Evolutionary conservation across 495 filamentous ascomycete species (phyloP).

Genomic region (Pyrenula aspistea): DNA sequence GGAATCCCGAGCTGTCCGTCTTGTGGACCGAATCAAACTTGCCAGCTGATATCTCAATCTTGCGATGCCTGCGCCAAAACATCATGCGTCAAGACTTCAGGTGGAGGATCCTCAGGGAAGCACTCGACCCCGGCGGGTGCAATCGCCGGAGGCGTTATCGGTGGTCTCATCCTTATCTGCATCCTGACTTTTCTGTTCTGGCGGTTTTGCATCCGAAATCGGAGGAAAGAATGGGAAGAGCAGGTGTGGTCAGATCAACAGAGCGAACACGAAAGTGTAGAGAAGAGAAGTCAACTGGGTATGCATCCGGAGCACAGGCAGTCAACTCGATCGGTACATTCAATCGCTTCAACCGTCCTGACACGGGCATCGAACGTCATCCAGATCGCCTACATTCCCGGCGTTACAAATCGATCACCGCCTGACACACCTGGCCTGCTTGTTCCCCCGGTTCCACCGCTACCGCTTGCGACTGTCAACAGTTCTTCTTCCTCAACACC

Average conservation of each 20-base stretch:
- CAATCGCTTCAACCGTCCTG: conserved; percentile 88
- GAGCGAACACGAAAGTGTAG: conserved; percentile 6
- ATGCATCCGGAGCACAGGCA: conserved; percentile 41
- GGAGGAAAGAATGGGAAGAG: conserved; percentile 46
- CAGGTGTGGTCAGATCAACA: conserved; percentile 35
- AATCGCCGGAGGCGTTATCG: conserved; percentile 76
- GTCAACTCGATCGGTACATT: conserved; percentile 78
- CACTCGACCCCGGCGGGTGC: conserved; percentile 40
- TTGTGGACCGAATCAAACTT: conserved; percentile 36
- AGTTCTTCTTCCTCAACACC: neutral
- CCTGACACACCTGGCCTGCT: conserved; percentile 72
- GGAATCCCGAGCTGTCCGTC: conserved; percentile 34
- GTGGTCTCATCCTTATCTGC: conserved; percentile 56
- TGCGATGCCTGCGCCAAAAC: conserved; percentile 49
- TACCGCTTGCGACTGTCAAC: conserved; percentile 50
- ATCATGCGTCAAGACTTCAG: conserved; percentile 40
- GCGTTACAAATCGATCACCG: conserved; percentile 85
- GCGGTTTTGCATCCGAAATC: conserved; percentile 75
- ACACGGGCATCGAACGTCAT: conserved; percentile 97
- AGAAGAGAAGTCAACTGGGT: conserved; percentile 42
- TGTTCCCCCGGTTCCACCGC: conserved; percentile 83
- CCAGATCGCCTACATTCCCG: conserved; percentile 97
- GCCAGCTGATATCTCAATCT: conserved; percentile 39
- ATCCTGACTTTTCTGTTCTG: conserved; percentile 69
- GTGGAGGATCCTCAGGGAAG: conserved; percentile 16